Evolutionary conservation across 2,329 filamentous ascomycete genomes (phyloP), one percentile per base, ranked within the genome.

Genomic region (Gyromitra esculenta): DNA sequence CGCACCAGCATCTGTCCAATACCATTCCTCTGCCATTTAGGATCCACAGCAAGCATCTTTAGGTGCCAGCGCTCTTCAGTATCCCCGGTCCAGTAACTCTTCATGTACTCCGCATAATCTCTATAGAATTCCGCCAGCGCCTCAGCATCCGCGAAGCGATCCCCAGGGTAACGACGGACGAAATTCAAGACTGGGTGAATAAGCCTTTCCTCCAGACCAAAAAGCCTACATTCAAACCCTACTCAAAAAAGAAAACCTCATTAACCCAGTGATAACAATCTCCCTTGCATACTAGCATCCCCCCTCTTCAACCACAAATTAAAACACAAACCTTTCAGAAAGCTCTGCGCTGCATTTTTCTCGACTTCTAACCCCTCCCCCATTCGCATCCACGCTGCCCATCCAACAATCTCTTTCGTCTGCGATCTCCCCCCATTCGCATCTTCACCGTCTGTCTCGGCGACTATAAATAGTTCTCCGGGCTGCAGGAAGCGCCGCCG

Each of bases 51-150:
- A 2, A 76, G 43, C 56, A 75, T 56, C 7, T 62, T 25, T 25
- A 75, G 31, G 5, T 77, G 75, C 75, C 75, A 77, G 15, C 65
- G 75, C n/a, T 69, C 70, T 50, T 64, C 56, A 1, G 35, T 52
- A 31, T 45, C 64, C 4, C 62, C 50, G 5, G 3, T 21, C 56
- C 56, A 77, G 45, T 21, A 65, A 9, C 37, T 48, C 18, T 48
- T 21, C n/a, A 59, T 43, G 9, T 52, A 64, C 31, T 5, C 1
- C n/a, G n/a, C 37, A 57, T 65, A 63, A 25, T 50, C 43, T 31
- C 25, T 37, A 21, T 21, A 35, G 0, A 74, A 69, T 18, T 37
- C 7, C 35, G 15, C 37, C 5, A 77, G 41, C 1, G 39, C 50
- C 7, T 62, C 57, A 15, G 63, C 7, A 25, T 77, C 56, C 5